A percentile compares a stretch with the other conserved stretches of the same genome.
These are phyloP conservation scores for Aspergillus egyptiacus DNA, from an alignment of 495 filamentous ascomycete genomes.

Conservation along the genomic window DNA sequence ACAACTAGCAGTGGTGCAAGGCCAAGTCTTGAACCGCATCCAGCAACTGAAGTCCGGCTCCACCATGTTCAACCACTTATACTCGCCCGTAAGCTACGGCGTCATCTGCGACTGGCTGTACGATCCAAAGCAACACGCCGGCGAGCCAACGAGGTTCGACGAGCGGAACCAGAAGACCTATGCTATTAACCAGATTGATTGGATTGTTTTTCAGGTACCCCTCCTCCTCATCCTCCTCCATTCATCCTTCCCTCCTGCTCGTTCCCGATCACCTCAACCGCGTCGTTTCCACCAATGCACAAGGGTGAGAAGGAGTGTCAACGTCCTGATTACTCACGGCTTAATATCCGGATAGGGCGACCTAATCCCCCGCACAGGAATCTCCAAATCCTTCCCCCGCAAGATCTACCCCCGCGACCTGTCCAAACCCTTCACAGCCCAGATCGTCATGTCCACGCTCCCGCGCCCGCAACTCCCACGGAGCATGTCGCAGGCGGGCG, in stretches of 20 bases:
- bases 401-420: slow-evolving; percentile 6
- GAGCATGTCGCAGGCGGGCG: slow-evolving; percentile 3
- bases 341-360: slow-evolving; percentile 5
- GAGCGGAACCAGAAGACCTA: slow-evolving; percentile 42
- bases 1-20: slow-evolving; percentile 51
- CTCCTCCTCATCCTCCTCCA: background rate
- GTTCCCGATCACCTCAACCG: too few species aligned
- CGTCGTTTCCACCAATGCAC: too few species aligned
- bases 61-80: slow-evolving; percentile 6
- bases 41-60: slow-evolving; percentile 40
- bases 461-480: background rate
- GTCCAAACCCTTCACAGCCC: background rate
- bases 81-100: slow-evolving; percentile 47
- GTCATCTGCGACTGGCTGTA: slow-evolving; percentile 45
- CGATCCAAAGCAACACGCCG: slow-evolving; percentile 37
- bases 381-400: background rate
- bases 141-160: slow-evolving; percentile 38
- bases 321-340: too few species aligned
- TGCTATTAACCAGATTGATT: slow-evolving; percentile 48
- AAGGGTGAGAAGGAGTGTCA: too few species aligned
- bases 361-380: slow-evolving; percentile 1
- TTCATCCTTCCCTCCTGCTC: background rate
- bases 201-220: slow-evolving; percentile 38
- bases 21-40: slow-evolving; percentile 47
- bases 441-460: slow-evolving; percentile 7